These are phyloP conservation scores for Symmetrospora coprosmae DNA, from an alignment of 768 basidiomycete species.

Conservation along the genomic window DNA sequence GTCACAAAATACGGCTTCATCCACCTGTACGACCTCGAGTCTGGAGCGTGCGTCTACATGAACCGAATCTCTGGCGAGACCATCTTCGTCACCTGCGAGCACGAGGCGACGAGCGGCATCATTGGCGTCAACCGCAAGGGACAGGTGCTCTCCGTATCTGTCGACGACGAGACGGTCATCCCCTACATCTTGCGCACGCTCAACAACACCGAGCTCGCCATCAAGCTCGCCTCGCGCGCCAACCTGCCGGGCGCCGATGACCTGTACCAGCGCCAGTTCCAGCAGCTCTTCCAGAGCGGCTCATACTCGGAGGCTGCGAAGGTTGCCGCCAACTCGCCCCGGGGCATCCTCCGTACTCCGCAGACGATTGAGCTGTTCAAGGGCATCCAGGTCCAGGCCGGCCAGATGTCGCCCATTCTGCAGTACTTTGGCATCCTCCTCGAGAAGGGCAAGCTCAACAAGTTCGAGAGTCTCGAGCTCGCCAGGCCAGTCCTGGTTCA, in stretches of 20 bases:
- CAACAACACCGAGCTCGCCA: constrained; percentile 94
- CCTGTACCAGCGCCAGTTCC: constrained; percentile 85
- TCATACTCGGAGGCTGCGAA: constrained; percentile 91
- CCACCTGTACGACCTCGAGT: constrained; percentile 93
- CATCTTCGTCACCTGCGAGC: constrained; percentile 95
- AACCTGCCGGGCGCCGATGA: constrained; percentile 96
- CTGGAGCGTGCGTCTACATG: constrained; percentile 97
- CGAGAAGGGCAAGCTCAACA: constrained; percentile 95
- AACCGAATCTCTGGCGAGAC: constrained; percentile 99
- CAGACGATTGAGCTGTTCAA: constrained; percentile 98
- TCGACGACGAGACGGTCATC: constrained; percentile 89
- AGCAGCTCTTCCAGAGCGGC: constrained; percentile 70
- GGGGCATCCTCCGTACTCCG: constrained; percentile 87
- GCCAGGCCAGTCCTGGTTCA: constrained; percentile 91
- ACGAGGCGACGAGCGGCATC: constrained; percentile 84
- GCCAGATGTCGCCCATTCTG: constrained; percentile 82
- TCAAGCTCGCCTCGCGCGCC: constrained; percentile 90
- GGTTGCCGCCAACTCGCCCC: constrained; percentile 88
- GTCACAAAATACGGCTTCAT: constrained; percentile 99
- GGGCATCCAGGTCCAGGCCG: constrained; percentile 73
- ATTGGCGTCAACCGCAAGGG: constrained; percentile 99
- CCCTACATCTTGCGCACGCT: constrained; percentile 85
- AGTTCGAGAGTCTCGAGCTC: constrained; percentile 84
- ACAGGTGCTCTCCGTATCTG: constrained; percentile 76
- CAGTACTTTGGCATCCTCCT: constrained; percentile 98